Evolutionary conservation across 306 rosid species (phyloP), one percentile per base, ranked within the genome.

Genomic region (Hylodesmum podocarpum): DNA sequence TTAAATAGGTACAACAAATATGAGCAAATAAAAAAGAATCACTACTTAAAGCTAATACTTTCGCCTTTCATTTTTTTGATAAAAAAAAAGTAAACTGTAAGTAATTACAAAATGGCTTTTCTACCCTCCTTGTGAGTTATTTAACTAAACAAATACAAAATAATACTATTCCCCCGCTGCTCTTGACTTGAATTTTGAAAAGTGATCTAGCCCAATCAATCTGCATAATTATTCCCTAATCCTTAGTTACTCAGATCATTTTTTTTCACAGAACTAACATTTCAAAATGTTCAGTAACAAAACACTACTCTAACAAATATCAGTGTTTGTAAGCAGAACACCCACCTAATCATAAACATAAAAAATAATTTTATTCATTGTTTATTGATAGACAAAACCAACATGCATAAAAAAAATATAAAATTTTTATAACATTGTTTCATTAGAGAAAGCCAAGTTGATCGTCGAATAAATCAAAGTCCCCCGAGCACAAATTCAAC

Each of bases 401-500:
- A n/a, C n/a, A n/a, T n/a, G n/a, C n/a, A n/a, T n/a, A n/a, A n/a
- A n/a, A n/a, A n/a, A n/a, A n/a, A n/a, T n/a, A n/a, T n/a, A n/a
- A n/a, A n/a, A n/a, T n/a, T n/a, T n/a, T n/a, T n/a, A n/a, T n/a
- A n/a, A 25, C 16, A 19, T 59, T 3, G 5, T 46, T 8, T 6
- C 43, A 69, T 44, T 11, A 14, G 2, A 57, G 64, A 57, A 57
- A 27, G 37, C 29, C 58, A 53, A 16, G 50, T 25, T 8, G 80
- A 21, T 27, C 16, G 31, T 33, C 36, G 75, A 76, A 76, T 8
- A 10, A 31, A 53, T 33, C 49, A 55, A 47, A 12, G 25, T 64
- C 24, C 59, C 70, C 68, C 73, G 8, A 29, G 21, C 77, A 63
- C 54, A 68, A 16, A 6, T 80, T 34, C 66, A 75, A 33, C 14